A percentile compares a stretch with the other conserved stretches of the same genome.
Evolutionary conservation across 2,329 filamentous ascomycete species (phyloP).

Genomic region (Tolypocladium tundrense): DNA sequence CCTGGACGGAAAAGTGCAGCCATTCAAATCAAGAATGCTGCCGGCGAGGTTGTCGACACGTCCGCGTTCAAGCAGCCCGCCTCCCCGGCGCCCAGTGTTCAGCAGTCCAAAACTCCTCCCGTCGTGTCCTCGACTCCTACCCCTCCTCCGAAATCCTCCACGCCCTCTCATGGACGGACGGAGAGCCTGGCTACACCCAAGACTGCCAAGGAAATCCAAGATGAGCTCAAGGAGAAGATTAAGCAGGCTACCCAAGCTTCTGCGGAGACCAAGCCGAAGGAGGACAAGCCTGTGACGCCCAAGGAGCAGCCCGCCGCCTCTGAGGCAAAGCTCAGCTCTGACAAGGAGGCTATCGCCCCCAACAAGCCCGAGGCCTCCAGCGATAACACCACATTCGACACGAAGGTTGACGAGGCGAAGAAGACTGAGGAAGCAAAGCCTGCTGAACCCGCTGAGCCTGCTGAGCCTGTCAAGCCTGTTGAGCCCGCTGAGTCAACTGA

Average conservation of each 20-base stretch:
- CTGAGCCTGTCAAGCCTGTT: conserved; percentile 14
- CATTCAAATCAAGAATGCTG: conserved; percentile 74
- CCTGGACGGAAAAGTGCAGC: conserved; percentile 56
- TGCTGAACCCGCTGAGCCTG: conserved; percentile 12
- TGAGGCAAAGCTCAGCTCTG: conserved; percentile 1
- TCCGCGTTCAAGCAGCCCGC: conserved; percentile 49
- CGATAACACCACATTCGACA: not conserved
- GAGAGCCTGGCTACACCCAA: conserved; percentile 61
- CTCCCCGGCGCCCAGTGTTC: conserved; percentile 44
- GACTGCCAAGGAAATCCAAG: conserved; percentile 69
- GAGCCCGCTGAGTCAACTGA: conserved; percentile 15
- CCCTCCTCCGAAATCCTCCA: conserved; percentile 67
- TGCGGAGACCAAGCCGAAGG: conserved; percentile 16
- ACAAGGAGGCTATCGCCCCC: not conserved
- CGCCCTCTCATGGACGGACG: conserved; percentile 56
- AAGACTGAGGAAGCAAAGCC: conserved; percentile 18
- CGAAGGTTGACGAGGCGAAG: conserved; percentile 11
- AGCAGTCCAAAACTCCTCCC: conserved; percentile 53
- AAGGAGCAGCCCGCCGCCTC: conserved; percentile 18
- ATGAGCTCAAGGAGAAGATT: conserved; percentile 75
- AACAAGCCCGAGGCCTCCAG: not conserved
- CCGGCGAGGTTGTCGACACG: conserved; percentile 66
- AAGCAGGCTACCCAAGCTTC: conserved; percentile 43
- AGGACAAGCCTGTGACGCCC: conserved; percentile 16
- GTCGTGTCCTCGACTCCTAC: conserved; percentile 67